A percentile compares a stretch with the other conserved stretches of the same genome.
Conservation (phyloP, 192 early-diverging fungal species). For the Coemansia sp. region DNA sequence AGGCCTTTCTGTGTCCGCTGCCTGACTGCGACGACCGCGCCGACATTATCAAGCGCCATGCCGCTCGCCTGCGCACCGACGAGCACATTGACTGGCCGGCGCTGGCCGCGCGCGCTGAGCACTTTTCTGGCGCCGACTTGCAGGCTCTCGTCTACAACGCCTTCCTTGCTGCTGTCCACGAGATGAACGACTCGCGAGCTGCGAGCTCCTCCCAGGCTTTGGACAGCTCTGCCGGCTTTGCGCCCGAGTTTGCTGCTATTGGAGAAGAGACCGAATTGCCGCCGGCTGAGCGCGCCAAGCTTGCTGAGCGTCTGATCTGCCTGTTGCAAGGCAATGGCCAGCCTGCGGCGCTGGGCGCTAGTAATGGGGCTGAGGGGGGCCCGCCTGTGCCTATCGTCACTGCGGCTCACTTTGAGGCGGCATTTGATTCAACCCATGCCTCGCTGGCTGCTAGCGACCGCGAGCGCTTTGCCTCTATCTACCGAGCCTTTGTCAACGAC, state of each 20-base stretch:
- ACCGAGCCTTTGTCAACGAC: slow-evolving; percentile 48
- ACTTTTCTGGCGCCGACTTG: slow-evolving; percentile 89
- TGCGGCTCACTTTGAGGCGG: slow-evolving; percentile 28
- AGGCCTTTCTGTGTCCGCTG: slow-evolving; percentile 82
- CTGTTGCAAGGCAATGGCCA: neutral
- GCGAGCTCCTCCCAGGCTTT: slow-evolving; percentile 1
- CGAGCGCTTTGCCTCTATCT: slow-evolving; percentile 34
- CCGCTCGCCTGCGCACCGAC: slow-evolving; percentile 68
- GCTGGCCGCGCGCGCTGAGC: slow-evolving; percentile 66
- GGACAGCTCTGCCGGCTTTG: neutral
- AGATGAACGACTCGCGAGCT: slow-evolving; percentile 48
- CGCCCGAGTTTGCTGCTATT: slow-evolving; percentile 16
- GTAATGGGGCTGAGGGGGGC: neutral
- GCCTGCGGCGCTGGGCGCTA: neutral
- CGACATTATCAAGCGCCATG: slow-evolving; percentile 78
- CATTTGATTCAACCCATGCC: slow-evolving; percentile 23
- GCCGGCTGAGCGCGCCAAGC: slow-evolving; percentile 14
- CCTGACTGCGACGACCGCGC: slow-evolving; percentile 69
- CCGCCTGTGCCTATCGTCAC: slow-evolving; percentile 18
- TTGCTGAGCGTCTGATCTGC: slow-evolving; percentile 20
- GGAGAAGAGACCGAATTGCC: neutral
- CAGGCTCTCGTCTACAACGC: slow-evolving; percentile 93
- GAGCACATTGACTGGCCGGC: slow-evolving; percentile 60
- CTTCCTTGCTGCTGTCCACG: slow-evolving; percentile 86
- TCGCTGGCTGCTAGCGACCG: slow-evolving; percentile 31